Evolutionary conservation across 148 eudicot species (phyloP).

Genomic region (Rhododendron ferrugineum): DNA sequence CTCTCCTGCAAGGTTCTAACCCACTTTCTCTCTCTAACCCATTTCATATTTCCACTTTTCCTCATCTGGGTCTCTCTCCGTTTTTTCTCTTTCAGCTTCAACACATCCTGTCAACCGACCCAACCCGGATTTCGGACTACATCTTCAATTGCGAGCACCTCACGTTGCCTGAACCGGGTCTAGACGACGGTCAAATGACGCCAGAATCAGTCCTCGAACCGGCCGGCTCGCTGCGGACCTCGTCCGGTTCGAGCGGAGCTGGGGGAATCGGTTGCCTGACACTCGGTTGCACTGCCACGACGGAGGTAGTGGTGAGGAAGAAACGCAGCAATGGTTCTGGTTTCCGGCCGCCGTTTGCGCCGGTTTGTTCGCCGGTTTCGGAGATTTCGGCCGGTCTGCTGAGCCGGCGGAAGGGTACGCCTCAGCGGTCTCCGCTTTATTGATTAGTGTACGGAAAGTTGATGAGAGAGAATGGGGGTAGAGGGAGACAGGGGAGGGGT

Average conservation of each 20-base stretch:
- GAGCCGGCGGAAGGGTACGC: constrained; percentile 45
- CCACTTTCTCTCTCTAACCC: constrained; percentile 12
- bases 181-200: constrained; percentile 37
- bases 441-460: constrained; percentile 15
- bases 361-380: constrained; percentile 18
- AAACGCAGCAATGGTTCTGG: constrained; percentile 20
- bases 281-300: constrained; percentile 24
- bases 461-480: neutral
- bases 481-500: neutral
- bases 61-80: constrained; percentile 18
- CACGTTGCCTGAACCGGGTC: constrained; percentile 25
- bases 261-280: constrained; percentile 20
- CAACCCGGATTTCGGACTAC: constrained; percentile 14
- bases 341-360: constrained; percentile 14
- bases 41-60: constrained; percentile 5
- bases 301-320: constrained; percentile 31
- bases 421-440: constrained; percentile 44
- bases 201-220: constrained; percentile 39
- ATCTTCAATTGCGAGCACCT: constrained; percentile 21
- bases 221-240: constrained; percentile 20
- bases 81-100: constrained; percentile 27
- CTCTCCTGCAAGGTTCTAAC: constrained; percentile 49
- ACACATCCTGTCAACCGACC: constrained; percentile 21
- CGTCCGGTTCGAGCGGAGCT: constrained; percentile 25
- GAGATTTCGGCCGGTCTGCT: constrained; percentile 3